Conservation (phyloP, 108 stramenopile species). For the Nannochloropsis oceanica region DNA sequence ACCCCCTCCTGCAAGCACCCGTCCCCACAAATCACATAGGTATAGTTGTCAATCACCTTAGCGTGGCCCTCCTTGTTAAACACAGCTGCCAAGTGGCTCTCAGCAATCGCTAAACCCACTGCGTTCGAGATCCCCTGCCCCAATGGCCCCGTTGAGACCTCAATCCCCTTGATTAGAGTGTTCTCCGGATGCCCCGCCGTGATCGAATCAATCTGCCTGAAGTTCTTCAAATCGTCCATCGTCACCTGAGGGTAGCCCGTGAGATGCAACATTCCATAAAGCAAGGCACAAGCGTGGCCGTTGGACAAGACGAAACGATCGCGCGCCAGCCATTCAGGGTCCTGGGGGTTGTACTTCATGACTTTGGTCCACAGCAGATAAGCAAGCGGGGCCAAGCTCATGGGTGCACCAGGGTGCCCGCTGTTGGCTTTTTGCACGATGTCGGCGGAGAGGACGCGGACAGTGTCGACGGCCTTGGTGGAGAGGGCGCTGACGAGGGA, state of each 20-base stretch:
- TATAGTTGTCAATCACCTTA: constrained; percentile 62
- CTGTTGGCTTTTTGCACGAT: constrained; percentile 79
- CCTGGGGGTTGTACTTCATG: constrained; percentile 62
- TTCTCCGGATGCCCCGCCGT: constrained; percentile 98
- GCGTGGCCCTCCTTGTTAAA: constrained; percentile 57
- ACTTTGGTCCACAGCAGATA: constrained; percentile 66
- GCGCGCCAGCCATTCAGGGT: constrained; percentile 65
- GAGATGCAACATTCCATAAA: constrained; percentile 92
- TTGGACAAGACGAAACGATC: constrained; percentile 95
- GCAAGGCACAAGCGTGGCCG: constrained; percentile 93
- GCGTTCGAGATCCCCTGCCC: constrained; percentile 95
- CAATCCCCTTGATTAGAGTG: constrained; percentile 71
- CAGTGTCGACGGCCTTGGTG: constrained; percentile 56
- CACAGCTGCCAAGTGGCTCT: constrained; percentile 77
- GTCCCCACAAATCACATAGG: constrained; percentile 93
- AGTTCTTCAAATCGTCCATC: constrained; percentile 68
- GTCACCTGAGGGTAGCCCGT: constrained; percentile 63
- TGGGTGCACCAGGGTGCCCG: constrained; percentile 95
- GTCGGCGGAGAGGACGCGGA: constrained; percentile 78
- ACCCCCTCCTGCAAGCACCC: constrained; percentile 96
- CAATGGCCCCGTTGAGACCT: constrained; percentile 83
- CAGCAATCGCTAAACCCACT: constrained; percentile 88
- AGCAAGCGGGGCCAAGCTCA: constrained; percentile 99
- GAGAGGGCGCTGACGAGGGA: neutral
- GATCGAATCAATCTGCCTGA: constrained; percentile 64